These are phyloP conservation scores for Aureobasidium sp. DNA, from an alignment of 2,329 filamentous ascomycete species.

Conservation along the genomic window DNA sequence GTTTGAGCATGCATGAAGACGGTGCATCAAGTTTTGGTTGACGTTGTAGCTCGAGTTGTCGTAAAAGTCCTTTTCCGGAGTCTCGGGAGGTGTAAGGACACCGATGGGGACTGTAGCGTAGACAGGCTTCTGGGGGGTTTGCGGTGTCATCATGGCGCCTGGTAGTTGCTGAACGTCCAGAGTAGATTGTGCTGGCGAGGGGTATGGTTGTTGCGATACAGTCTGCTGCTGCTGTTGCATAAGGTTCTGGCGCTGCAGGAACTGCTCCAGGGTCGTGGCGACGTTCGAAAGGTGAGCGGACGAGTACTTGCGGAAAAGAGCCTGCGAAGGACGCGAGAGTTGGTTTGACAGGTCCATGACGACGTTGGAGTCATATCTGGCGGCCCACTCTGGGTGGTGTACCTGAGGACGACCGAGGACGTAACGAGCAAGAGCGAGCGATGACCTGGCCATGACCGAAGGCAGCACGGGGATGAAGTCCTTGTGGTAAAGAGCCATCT, in stretches of 20 bases:
- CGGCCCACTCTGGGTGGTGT: conserved; percentile 62
- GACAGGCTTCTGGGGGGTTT: conserved; percentile 70
- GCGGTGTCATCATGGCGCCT: conserved; percentile 60
- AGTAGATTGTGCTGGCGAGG: conserved; percentile 17
- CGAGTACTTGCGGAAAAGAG: conserved; percentile 59
- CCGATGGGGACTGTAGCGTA: conserved; percentile 59
- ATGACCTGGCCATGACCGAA: conserved; percentile 81
- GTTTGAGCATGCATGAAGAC: conserved; percentile 20
- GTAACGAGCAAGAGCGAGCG: conserved; percentile 75
- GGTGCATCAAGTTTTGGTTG: conserved; percentile 18
- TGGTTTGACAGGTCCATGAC: conserved; percentile 56
- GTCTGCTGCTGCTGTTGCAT: conserved; percentile 20
- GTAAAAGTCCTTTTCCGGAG: conserved; percentile 52
- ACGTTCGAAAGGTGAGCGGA: conserved; percentile 57
- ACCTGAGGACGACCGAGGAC: conserved; percentile 74
- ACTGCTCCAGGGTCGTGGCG: conserved; percentile 55
- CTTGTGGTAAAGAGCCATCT: conserved; percentile 91
- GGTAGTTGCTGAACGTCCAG: conserved; percentile 35
- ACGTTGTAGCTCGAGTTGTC: conserved; percentile 18
- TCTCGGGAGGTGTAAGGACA: conserved; percentile 78
- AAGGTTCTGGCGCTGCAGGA: conserved; percentile 52
- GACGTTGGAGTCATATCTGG: conserved; percentile 60
- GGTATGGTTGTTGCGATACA: conserved; percentile 15
- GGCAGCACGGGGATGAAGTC: conserved; percentile 92
- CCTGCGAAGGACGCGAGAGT: conserved; percentile 57